phyloP scores from a whole-genome alignment of 2,329 filamentous ascomycete species.

The Dendryphion nanum region DNA sequence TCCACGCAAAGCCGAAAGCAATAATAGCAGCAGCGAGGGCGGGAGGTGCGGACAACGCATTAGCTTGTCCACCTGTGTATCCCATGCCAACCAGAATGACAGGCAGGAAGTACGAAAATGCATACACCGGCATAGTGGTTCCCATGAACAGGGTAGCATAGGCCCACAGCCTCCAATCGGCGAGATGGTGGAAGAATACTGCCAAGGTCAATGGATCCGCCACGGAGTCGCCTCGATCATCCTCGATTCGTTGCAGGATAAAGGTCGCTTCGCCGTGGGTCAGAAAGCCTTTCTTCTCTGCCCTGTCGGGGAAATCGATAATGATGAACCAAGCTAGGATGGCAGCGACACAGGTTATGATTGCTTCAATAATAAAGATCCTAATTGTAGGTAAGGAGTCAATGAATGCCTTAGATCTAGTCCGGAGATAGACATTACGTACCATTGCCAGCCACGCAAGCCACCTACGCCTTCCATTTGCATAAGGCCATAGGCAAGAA shows the following conservation, averaged over 20 bases:
- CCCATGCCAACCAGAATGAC: slow-evolving; percentile 40
- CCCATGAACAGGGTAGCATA: slow-evolving; percentile 22
- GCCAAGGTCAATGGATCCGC: slow-evolving; percentile 8
- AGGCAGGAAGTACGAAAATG: slow-evolving; percentile 39
- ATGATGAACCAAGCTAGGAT: slow-evolving; percentile 16
- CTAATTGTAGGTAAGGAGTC: not conserved
- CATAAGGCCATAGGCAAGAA: slow-evolving; percentile 7
- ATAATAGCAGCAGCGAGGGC: slow-evolving; percentile 37
- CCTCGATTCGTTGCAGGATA: slow-evolving; percentile 37
- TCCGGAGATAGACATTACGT: no score
- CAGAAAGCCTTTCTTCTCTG: slow-evolving; percentile 17
- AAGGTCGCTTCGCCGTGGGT: slow-evolving; percentile 14
- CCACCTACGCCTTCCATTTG: slow-evolving; percentile 6
- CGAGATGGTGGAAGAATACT: slow-evolving; percentile 9
- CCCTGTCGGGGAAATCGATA: slow-evolving; percentile 19
- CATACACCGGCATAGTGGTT: slow-evolving; percentile 31
- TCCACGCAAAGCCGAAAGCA: slow-evolving; percentile 25
- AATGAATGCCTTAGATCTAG: not conserved
- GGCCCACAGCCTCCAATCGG: slow-evolving; percentile 28
- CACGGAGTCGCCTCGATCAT: slow-evolving; percentile 34
- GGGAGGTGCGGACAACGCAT: slow-evolving; percentile 34
- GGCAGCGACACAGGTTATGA: slow-evolving; percentile 1
- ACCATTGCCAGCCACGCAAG: slow-evolving; percentile 7
- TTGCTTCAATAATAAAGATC: not conserved
- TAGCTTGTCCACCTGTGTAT: slow-evolving; percentile 29